phyloP scores from a whole-genome alignment of 306 rosid species.

The Cucurbita moschata region DNA sequence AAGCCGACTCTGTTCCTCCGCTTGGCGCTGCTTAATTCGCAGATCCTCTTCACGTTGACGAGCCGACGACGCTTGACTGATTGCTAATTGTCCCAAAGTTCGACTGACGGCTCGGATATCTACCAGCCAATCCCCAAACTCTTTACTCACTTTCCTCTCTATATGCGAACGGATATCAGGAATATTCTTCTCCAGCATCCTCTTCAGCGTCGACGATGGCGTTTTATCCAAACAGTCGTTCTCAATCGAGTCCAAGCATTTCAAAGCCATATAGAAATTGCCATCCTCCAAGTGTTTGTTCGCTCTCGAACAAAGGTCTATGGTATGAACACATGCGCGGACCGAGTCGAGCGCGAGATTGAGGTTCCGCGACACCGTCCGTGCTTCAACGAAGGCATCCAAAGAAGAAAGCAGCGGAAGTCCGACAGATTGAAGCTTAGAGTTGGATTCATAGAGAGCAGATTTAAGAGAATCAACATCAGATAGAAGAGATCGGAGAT shows the following conservation, averaged over 20 bases:
- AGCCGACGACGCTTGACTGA: slow-evolving; percentile 88
- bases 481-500: slow-evolving; percentile 91
- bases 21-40: slow-evolving; percentile 92
- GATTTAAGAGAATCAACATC: slow-evolving; percentile 93
- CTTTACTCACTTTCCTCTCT: slow-evolving; percentile 79
- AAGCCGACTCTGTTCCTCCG: slow-evolving; percentile 97
- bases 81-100: slow-evolving; percentile 83
- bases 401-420: slow-evolving; percentile 74
- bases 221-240: slow-evolving; percentile 43
- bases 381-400: slow-evolving; percentile 70
- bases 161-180: slow-evolving; percentile 84
- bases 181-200: slow-evolving; percentile 87
- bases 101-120: slow-evolving; percentile 92
- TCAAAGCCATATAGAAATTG: slow-evolving; percentile 85
- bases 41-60: slow-evolving; percentile 97
- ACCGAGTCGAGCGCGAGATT: slow-evolving; percentile 69
- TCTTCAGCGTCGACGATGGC: slow-evolving; percentile 63
- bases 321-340: slow-evolving; percentile 27
- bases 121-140: slow-evolving; percentile 92
- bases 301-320: slow-evolving; percentile 73
- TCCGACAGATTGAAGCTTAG: slow-evolving; percentile 73
- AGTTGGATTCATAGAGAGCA: slow-evolving; percentile 73
- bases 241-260: slow-evolving; percentile 69
- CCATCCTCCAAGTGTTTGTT: slow-evolving; percentile 47
- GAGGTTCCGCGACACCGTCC: slow-evolving; percentile 58